phyloP scores from a whole-genome alignment of 2,329 filamentous ascomycete genomes.

The Neocucurbitaria cava region DNA sequence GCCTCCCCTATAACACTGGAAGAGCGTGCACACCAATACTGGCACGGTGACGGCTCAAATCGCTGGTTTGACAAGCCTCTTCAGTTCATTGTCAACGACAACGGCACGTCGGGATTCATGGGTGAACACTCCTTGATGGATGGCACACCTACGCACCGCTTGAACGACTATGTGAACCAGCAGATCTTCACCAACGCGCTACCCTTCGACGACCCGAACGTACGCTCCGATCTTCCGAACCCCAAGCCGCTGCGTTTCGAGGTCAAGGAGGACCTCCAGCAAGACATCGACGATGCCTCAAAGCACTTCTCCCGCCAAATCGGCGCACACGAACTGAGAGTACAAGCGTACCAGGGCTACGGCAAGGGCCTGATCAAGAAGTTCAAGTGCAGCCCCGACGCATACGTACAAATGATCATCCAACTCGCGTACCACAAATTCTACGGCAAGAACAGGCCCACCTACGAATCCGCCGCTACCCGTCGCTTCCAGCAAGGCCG shows the following conservation, averaged over 20 bases:
- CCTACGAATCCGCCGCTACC: constrained; percentile 95
- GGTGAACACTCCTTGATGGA: constrained; percentile 99
- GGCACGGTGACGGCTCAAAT: constrained; percentile 96
- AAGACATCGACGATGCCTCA: constrained; percentile 79
- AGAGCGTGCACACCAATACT: constrained; percentile 95
- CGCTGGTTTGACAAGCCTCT: constrained; percentile 98
- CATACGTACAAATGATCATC: constrained; percentile 98
- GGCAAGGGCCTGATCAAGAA: constrained; percentile 99
- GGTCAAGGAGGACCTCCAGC: constrained; percentile 74
- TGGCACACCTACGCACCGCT: constrained; percentile 92
- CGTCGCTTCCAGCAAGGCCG: constrained; percentile 95
- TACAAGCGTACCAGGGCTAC: constrained; percentile 96
- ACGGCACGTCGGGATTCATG: constrained; percentile 96
- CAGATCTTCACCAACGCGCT: constrained; percentile 94
- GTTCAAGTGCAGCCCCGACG: constrained; percentile 97
- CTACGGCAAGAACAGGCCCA: constrained; percentile 97
- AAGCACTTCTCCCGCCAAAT: constrained; percentile 84
- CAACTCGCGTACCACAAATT: constrained; percentile 99
- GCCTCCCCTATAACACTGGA: constrained; percentile 90
- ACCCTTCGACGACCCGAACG: constrained; percentile 78
- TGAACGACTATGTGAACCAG: constrained; percentile 94
- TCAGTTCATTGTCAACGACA: constrained; percentile 98
- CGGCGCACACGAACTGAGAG: constrained; percentile 84
- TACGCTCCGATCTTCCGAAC: constrained; percentile 85
- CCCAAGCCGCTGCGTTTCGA: constrained; percentile 80